A percentile compares a stretch with the other conserved stretches of the same genome.
These are phyloP conservation scores for Termitomyces sp. DNA, from an alignment of 768 basidiomycete genomes.

Conservation along the genomic window DNA sequence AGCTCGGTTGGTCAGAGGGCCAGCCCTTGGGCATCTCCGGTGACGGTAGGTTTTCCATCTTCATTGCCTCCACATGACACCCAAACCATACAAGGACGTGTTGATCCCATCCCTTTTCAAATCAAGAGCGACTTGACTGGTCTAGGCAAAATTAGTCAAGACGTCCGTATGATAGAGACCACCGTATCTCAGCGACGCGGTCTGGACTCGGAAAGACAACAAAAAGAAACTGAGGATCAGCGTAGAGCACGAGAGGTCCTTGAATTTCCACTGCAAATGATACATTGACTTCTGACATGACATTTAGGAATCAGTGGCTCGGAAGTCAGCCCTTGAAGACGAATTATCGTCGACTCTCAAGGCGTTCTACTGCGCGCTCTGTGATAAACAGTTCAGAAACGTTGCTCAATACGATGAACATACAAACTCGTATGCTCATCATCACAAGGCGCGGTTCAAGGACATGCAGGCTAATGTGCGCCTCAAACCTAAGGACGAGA, in stretches of 20 bases:
- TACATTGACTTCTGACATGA: constrained; percentile 1
- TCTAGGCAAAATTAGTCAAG: constrained; percentile 73
- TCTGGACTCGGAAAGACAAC: constrained; percentile 77
- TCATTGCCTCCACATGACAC: neutral
- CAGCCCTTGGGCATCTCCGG: constrained; percentile 70
- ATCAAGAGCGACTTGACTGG: constrained; percentile 76
- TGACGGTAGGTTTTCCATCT: constrained; percentile 47
- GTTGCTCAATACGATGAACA: constrained; percentile 88
- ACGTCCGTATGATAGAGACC: constrained; percentile 79
- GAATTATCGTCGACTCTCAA: constrained; percentile 66
- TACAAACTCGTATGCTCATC: constrained; percentile 84
- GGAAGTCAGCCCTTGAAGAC: constrained; percentile 56
- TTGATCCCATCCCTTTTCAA: constrained; percentile 80
- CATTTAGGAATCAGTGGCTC: constrained; percentile 56
- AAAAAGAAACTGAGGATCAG: constrained; percentile 76
- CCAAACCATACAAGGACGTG: constrained; percentile 47
- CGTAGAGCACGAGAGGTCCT: constrained; percentile 65
- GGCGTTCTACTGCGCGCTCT: constrained; percentile 77
- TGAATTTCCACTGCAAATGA: neutral
- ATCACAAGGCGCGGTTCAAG: constrained; percentile 76
- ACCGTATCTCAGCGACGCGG: constrained; percentile 79
- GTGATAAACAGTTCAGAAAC: constrained; percentile 84
- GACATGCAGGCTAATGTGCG: constrained; percentile 79
- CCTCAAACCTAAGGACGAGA: constrained; percentile 58
- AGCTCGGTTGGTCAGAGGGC: constrained; percentile 81